Evolutionary conservation across 345 rosid genomes (phyloP).

Genomic region (Salix caprea): DNA sequence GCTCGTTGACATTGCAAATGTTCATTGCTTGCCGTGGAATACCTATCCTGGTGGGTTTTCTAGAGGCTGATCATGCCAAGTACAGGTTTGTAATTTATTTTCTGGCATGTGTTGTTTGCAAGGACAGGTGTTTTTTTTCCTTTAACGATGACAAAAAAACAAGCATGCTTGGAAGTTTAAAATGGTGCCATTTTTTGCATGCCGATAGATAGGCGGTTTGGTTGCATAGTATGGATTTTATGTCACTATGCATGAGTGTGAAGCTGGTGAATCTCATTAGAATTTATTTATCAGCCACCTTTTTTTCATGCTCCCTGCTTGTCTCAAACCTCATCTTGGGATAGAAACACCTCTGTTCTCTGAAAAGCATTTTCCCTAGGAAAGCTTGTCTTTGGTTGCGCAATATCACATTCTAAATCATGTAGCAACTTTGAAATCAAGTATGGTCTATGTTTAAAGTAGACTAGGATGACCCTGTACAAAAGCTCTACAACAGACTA

Average conservation of each 20-base stretch:
- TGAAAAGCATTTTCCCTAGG: not conserved
- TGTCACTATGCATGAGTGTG: not conserved
- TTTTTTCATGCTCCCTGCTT: not conserved
- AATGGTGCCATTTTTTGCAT: not conserved
- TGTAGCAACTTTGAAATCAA: not conserved
- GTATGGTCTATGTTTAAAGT: not conserved
- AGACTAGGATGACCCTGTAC: not conserved
- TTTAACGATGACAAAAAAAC: not conserved
- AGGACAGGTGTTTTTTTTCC: not conserved
- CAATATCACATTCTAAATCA: not conserved
- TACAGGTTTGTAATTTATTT: constrained; percentile 57
- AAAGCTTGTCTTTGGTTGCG: not conserved
- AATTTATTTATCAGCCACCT: not conserved
- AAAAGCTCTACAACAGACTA: not conserved
- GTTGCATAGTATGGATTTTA: not conserved
- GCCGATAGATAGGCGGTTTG: not conserved
- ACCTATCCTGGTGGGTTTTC: constrained; percentile 88
- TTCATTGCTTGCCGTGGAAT: constrained; percentile 95
- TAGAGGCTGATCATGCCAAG: constrained; percentile 94
- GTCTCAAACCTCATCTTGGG: not conserved
- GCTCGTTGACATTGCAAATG: constrained; percentile 97
- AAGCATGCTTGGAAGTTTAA: not conserved
- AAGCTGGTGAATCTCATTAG: not conserved
- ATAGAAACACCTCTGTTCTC: not conserved
- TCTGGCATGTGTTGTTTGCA: not conserved